Evolutionary conservation across 78 protist species (phyloP).

Genomic region (Bigelowiella natans): DNA sequence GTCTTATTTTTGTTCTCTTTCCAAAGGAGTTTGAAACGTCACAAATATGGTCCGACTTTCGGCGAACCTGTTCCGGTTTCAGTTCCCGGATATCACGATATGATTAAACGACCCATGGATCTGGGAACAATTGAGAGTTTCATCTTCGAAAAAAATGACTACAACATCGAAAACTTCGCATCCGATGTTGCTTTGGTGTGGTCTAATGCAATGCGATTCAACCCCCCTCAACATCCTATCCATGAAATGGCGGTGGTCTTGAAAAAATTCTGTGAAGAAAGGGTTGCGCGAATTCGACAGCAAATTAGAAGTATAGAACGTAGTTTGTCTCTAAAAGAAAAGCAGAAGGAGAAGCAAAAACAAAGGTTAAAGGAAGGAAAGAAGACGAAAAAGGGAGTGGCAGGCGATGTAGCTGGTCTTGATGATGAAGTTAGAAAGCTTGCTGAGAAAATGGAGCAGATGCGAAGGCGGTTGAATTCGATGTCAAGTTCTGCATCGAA

Average conservation of each 20-base stretch:
- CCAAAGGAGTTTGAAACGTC: too few species aligned
- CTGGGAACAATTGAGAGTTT: not conserved
- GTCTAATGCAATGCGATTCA: not conserved
- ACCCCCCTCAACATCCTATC: not conserved
- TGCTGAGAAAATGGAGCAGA: not conserved
- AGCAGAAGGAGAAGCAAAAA: not conserved
- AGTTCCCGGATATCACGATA: not conserved
- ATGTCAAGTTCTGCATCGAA: not conserved
- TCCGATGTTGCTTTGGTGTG: not conserved
- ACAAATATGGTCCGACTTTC: not conserved
- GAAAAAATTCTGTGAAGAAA: not conserved
- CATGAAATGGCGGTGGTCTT: not conserved
- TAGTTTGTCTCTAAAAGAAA: too few species aligned
- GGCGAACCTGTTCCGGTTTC: not conserved
- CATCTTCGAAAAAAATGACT: not conserved
- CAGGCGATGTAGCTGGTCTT: not conserved
- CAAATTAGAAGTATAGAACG: not conserved
- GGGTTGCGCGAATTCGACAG: not conserved
- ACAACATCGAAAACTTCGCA: not conserved
- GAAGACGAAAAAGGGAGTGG: too few species aligned
- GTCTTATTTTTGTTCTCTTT: too few species aligned
- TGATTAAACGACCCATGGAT: not conserved
- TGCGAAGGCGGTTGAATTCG: not conserved
- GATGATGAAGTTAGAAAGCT: not conserved
- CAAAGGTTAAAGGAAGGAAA: not conserved